Evolutionary conservation across 768 basidiomycete species (phyloP), one percentile per base, ranked within the genome.

Genomic region (Antrodiella citrinella): DNA sequence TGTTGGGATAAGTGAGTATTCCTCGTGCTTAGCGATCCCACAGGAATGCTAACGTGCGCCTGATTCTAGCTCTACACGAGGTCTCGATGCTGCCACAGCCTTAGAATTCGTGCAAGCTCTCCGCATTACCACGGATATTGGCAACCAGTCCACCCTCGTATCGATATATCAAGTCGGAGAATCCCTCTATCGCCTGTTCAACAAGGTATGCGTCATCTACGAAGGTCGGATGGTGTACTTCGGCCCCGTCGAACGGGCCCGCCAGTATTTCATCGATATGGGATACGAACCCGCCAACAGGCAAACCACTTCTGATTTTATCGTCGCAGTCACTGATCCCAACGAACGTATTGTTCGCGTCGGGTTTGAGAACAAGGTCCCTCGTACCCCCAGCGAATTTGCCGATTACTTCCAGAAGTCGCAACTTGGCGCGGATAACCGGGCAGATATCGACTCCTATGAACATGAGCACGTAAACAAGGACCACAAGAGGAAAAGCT

Each of bases 111-210:
- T 75, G 47, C 75, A 75, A 52, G 75, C 78, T 3, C 66, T 82
- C 19, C 71, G 80, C 39, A 71, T 80, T 42, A 66, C 74, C 5
- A 80, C 80, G 21, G 79, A 81, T 57, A 61, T 73, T 18, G 57
- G 57, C 22, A 57, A 59, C 38, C 56, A 59, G 50, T 61, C 83
- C 0, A 88, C 84, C 0, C 76, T 92, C 49, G 85, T 87, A 15
- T 84, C 86, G 1, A 78, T 92, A 30, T 91, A 92, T 65, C 90
- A 92, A 66, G 89, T 86, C 5, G 82, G 83, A 44, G 86, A 91
- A 62, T 71, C 71, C 2, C 62, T 84, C 0, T 84, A 81, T 51
- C 50, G 75, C 19, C 69, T 75, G 41, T 92, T 91, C 61, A 85
- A 90, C 72, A 87, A 90, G 62, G 84, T 91, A 35, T 81, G 84